Evolutionary conservation across 192 early-diverging fungal genomes (phyloP), one percentile per base, ranked within the genome.

Genomic region (Coemansia sp.): DNA sequence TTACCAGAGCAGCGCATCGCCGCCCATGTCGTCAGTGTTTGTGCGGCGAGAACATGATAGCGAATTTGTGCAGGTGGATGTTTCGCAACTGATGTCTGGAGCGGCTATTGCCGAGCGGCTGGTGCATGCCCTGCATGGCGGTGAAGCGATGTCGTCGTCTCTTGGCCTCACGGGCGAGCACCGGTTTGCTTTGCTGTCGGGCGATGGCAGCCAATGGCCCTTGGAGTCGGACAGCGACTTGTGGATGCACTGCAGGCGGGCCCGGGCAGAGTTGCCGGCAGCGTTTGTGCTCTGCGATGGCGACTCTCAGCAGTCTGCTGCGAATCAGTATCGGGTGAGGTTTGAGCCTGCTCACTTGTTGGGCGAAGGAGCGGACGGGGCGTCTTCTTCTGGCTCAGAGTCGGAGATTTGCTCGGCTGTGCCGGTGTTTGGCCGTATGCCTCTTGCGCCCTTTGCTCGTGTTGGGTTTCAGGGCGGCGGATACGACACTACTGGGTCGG

Each of bases 241-340:
- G 53, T 68, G 67, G 67, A 43, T 39, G 29, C 67, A 62, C 44
- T 62, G 67, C 21, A 12, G 56, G 26, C 36, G 58, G 5, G 53
- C 67, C 3, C 37, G 50, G 4, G 3, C 60, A 3, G 58, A 61
- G 27, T 32, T 38, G 32, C 61, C 68, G 7, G 60, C 55, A 11
- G 39, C 24, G 36, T 58, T 70, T 53, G 37, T 70, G 11, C 42
- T 68, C 34, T 56, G 39, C 17, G 32, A 53, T 22, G 39, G 58
- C 12, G 65, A 21, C 15, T 50, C 46, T 10, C 7, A 50, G 12
- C 46, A 50, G 7, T 14, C 14, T n/a, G 18, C 35, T 46, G 55
- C 18, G 14, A 14, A 26, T 10, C 38, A 8, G 55, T 35, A 40
- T 60, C 41, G 53, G 37, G 0, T 53, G 52, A 32, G 52, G 29